A percentile compares a stretch with the other conserved stretches of the same genome.
These are phyloP conservation scores for Verticillium alfalfae DNA, from an alignment of 2,329 filamentous ascomycete genomes.

Conservation along the genomic window DNA sequence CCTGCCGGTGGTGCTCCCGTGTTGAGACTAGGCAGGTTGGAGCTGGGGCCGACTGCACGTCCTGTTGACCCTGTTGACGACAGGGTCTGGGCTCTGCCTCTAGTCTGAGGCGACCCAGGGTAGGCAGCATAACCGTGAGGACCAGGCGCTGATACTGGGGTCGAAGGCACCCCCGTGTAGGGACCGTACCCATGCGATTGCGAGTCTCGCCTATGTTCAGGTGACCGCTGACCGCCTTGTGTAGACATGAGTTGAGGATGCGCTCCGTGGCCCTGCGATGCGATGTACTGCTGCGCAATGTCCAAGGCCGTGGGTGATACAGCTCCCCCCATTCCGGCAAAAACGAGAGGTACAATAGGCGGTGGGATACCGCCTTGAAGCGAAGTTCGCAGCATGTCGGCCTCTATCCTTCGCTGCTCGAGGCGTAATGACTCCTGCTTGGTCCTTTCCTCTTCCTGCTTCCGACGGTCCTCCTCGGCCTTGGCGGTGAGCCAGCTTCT, in stretches of 20 bases:
- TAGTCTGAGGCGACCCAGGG: slow-evolving; percentile 40
- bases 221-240: slow-evolving; percentile 40
- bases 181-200: slow-evolving; percentile 34
- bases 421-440: slow-evolving; percentile 59
- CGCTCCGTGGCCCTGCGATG: slow-evolving; percentile 40
- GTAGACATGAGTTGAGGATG: slow-evolving; percentile 45
- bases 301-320: slow-evolving; percentile 57
- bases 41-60: slow-evolving; percentile 26
- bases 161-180: slow-evolving; percentile 37
- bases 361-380: slow-evolving; percentile 67
- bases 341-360: slow-evolving; percentile 68
- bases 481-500: slow-evolving; percentile 66
- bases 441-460: slow-evolving; percentile 69
- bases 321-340: slow-evolving; percentile 65
- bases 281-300: slow-evolving; percentile 63
- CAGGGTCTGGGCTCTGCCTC: slow-evolving; percentile 44
- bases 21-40: slow-evolving; percentile 37
- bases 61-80: slow-evolving; percentile 29
- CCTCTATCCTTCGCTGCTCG: slow-evolving; percentile 68
- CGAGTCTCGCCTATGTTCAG: slow-evolving; percentile 50
- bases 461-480: slow-evolving; percentile 66
- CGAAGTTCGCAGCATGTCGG: slow-evolving; percentile 66
- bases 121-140: slow-evolving; percentile 36
- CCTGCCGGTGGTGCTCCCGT: slow-evolving; percentile 35
- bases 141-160: slow-evolving; percentile 33